Base-by-base conservation (phyloP, 306 rosid genomes). In the Cucurbita ficifolia region DNA sequence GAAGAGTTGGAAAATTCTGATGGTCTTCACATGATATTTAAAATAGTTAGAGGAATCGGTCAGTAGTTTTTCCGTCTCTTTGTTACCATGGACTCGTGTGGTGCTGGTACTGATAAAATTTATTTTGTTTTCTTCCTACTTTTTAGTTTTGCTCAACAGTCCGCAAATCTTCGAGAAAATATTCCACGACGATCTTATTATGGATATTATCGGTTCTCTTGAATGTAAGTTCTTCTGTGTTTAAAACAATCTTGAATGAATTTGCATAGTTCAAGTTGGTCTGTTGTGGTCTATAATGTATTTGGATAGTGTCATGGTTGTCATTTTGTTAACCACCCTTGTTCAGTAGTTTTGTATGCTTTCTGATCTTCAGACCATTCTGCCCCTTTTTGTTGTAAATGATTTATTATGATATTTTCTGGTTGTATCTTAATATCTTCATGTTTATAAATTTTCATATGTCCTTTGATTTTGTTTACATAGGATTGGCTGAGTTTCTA, bases 41-140 rank as follows among this genome's bases (percentile, higher is more conserved):
- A 90, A 93, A 93, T 93, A 76, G 89, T 87, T 82, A 83, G 88
- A 80, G 94, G 94, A 83, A 93, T 90, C 75, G 80, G 98, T 93
- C 79, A 93, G 96, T 76, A 36, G 40, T 64, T 49, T 36, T 52
- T 13, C 38, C 29, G 13, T 29, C 45, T 7, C 5, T 67, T 24
- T 61, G 61, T 49, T 76, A 16, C 53, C 69, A 71, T 60, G 61
- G 53, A 29, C 74, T 70, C 50, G 63, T 50, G 49, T 50, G 46
- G 46, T 70, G 43, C 59, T 33, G 53, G 73, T 22, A 29, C 59
- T 50, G 59, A 50, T 62, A 18, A 46, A 46, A 13, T 5, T 62
- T 51, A 6, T 52, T 33, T 10, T 76, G 17, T 74, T 58, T 21
- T 43, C n/a, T 16, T 49, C 22, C 17, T 42, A 55, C 75, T 22